These are phyloP conservation scores for Cladophialophora carrionii DNA, from an alignment of 2,329 filamentous ascomycete species.

Conservation along the genomic window DNA sequence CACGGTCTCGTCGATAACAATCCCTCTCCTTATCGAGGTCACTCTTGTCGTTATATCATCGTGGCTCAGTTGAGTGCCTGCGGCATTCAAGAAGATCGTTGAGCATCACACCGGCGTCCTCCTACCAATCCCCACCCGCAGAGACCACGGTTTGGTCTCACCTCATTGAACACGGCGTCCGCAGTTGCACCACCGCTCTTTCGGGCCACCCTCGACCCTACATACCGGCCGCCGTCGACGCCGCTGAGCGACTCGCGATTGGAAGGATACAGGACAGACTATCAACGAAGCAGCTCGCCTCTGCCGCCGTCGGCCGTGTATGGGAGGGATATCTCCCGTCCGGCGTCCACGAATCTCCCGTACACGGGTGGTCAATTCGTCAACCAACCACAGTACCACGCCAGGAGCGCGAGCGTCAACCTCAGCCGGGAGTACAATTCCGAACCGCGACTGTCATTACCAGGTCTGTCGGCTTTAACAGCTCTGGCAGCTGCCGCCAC, in stretches of 20 bases:
- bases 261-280: constrained; percentile 46
- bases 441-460: constrained; percentile 49
- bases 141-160: constrained; percentile 39
- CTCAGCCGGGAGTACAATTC: constrained; percentile 35
- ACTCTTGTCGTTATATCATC: constrained; percentile 11
- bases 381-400: constrained; percentile 43
- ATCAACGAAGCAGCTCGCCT: constrained; percentile 49
- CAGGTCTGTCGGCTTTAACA: constrained; percentile 63
- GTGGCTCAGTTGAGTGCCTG: constrained; percentile 11
- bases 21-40: constrained; percentile 14
- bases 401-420: constrained; percentile 49
- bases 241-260: constrained; percentile 53
- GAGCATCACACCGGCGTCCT: background rate
- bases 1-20: constrained; percentile 21
- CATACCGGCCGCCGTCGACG: constrained; percentile 46
- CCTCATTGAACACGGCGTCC: constrained; percentile 57
- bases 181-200: constrained; percentile 63
- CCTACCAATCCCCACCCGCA: constrained; percentile 19
- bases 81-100: constrained; percentile 4
- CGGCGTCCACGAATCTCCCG: constrained; percentile 57
- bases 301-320: constrained; percentile 50
- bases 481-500: constrained; percentile 57
- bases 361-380: constrained; percentile 47
- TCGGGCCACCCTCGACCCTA: constrained; percentile 60
- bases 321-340: constrained; percentile 56